A percentile compares a stretch with the other conserved stretches of the same genome.
phyloP scores from a whole-genome alignment of 768 basidiomycete species.

The Boletus insuetus region DNA sequence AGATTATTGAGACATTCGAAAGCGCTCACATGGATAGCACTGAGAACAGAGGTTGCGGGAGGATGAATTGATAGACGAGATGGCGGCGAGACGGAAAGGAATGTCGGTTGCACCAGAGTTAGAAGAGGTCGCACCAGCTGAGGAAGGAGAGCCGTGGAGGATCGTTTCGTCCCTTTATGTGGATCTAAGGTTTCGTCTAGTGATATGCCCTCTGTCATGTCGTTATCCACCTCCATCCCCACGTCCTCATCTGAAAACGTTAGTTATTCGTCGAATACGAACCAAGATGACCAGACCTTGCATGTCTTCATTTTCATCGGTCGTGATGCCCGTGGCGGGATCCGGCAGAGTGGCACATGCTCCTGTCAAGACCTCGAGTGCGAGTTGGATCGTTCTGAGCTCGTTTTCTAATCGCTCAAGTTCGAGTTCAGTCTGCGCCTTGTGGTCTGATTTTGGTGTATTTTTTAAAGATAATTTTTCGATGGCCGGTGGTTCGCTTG shows the following conservation, averaged over 20 bases:
- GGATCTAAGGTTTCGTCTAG: constrained; percentile 19
- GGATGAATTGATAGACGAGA: constrained; percentile 72
- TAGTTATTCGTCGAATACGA: constrained; percentile 23
- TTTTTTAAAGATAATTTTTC: constrained; percentile 62
- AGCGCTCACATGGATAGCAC: constrained; percentile 80
- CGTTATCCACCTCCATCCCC: constrained; percentile 40
- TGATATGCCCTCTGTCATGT: constrained; percentile 23
- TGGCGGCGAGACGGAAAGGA: constrained; percentile 78
- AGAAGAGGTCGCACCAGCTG: constrained; percentile 68
- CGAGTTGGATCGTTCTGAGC: constrained; percentile 72
- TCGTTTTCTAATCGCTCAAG: constrained; percentile 70
- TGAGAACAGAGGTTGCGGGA: constrained; percentile 83
- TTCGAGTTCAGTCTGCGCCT: constrained; percentile 61
- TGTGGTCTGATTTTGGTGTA: constrained; percentile 75
- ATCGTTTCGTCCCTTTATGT: constrained; percentile 29
- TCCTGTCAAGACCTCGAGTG: constrained; percentile 86
- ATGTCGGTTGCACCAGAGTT: constrained; percentile 67
- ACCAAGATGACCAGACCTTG: constrained; percentile 30
- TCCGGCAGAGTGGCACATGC: constrained; percentile 87
- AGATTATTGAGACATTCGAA: constrained; percentile 91
- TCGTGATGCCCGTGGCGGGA: constrained; percentile 45
- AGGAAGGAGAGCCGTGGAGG: constrained; percentile 41
- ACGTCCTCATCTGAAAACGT: constrained; percentile 43
- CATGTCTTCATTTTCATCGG: constrained; percentile 33
- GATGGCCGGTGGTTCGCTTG: constrained; percentile 44